These are phyloP conservation scores for Papiliotrema laurentii DNA, from an alignment of 1,284 basidiomycete species.

Conservation along the genomic window DNA sequence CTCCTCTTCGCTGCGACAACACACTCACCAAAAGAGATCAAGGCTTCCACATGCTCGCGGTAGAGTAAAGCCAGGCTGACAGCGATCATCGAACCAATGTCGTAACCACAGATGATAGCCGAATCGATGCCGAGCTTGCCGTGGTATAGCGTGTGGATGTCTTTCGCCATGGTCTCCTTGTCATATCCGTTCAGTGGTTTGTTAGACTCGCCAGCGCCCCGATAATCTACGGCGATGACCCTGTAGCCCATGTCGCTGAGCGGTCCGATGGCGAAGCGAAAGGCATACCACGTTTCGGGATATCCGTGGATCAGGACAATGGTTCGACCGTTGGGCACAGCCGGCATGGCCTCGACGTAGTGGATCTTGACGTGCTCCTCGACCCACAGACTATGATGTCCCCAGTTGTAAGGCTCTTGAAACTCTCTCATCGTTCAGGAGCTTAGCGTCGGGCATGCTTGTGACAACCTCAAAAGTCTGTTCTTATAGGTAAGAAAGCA, in stretches of 20 bases:
- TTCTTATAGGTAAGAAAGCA: too few relatives aligned
- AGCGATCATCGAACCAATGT: constrained; percentile 29
- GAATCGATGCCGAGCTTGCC: constrained; percentile 9
- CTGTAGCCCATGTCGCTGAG: constrained; percentile 17
- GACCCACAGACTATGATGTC: too few relatives aligned
- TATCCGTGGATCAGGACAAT: constrained; percentile 26
- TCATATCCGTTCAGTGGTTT: constrained; percentile 17
- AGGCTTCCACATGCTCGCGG: constrained; percentile 12
- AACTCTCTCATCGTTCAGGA: too few relatives aligned
- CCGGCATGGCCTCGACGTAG: too few relatives aligned
- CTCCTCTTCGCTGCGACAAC: too few relatives aligned
- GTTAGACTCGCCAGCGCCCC: constrained; percentile 26
- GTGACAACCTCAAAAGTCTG: too few relatives aligned
- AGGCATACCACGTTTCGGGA: constrained; percentile 27
- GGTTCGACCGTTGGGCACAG: too few relatives aligned
- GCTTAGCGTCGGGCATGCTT: too few relatives aligned
- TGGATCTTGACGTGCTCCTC: too few relatives aligned
- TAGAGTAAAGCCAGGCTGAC: constrained; percentile 21
- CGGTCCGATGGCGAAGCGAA: constrained; percentile 17
- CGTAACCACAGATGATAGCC: constrained; percentile 18
- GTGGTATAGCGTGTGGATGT: constrained; percentile 16
- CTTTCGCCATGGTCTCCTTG: constrained; percentile 24
- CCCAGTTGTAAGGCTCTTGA: too few relatives aligned
- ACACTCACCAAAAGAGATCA: constrained; percentile 11
- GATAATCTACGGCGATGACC: constrained; percentile 26